phyloP scores from a whole-genome alignment of 1,284 basidiomycete genomes.

The Pterulicium gracile region DNA sequence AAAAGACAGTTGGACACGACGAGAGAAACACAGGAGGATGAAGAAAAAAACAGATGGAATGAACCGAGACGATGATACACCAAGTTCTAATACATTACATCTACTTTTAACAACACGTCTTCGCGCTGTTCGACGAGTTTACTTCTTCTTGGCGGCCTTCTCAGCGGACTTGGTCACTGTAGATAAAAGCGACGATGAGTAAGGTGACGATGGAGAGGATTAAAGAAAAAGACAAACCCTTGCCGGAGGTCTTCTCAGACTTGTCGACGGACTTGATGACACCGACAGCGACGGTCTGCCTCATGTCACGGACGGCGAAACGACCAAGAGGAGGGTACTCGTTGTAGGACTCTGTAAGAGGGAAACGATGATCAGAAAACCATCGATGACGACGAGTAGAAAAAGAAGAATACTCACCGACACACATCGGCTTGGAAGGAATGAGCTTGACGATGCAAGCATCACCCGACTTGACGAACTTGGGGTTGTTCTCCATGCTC shows the following conservation, averaged over 20 bases:
- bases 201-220: constrained; percentile 5
- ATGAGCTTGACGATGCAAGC: constrained; percentile 97
- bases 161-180: constrained; percentile 90
- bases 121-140: constrained; percentile 73
- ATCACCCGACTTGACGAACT: constrained; percentile 96
- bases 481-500: constrained; percentile 79
- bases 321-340: constrained; percentile 99
- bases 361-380: constrained; percentile 36
- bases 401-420: constrained; percentile 22
- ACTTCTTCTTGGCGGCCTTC: constrained; percentile 95
- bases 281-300: constrained; percentile 95
- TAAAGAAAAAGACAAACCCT: constrained; percentile 43
- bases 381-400: not conserved
- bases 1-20: too few species aligned
- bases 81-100: too few species aligned
- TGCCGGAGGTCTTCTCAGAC: constrained; percentile 78
- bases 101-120: too few species aligned
- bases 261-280: constrained; percentile 96
- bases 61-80: too few species aligned
- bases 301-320: constrained; percentile 98
- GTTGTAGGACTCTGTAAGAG: constrained; percentile 77
- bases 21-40: too few species aligned
- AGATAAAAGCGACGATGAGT: constrained; percentile 11
- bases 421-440: constrained; percentile 85
- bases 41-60: too few species aligned